Evolutionary conservation across 1,139 yeast genomes (phyloP), one percentile per base, ranked within the genome.

Genomic region (Geotrichum fermentans): DNA sequence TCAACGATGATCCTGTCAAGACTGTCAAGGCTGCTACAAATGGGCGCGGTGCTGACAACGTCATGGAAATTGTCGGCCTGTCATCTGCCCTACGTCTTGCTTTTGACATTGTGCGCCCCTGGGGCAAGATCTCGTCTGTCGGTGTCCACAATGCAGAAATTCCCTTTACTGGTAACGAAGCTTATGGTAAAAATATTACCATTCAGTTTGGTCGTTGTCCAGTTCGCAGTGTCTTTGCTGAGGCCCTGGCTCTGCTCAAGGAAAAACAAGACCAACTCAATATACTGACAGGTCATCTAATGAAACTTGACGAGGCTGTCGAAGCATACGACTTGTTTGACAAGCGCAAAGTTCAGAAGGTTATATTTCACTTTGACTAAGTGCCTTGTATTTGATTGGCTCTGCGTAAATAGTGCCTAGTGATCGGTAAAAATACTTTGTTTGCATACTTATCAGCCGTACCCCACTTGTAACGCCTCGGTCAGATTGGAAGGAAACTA

Each of bases 121-220:
- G 79, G 47, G 86, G 85, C 7, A 75, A 75, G 50, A 76, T 80
- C 43, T 72, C 79, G 8, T 76, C 82, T 0, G 71, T 80, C 22
- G 86, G 85, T 1, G 80, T 80, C 73, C 81, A 80, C 28, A 83
- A 79, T 55, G 82, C 73, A 2, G 72, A 71, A 1, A 63, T 80
- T 22, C 85, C 85, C 1, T 77, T 80, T 58, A 69, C 70, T 48
- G 84, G 82, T 0, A 65, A 79, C 40, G 82, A 80, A 49, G 77
- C 81, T 49, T 80, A 80, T 57, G 62, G 73, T 58, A 80, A 80
- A 59, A 78, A 80, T 54, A 66, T 79, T 49, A 76, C 78, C 17
- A 60, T 80, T 40, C 79, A 81, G 38, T 80, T 80, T 63, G 86
- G 86, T 2, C 65, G 86, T 57, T 80, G 85, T 60, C 84, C 82